These are phyloP conservation scores for Trichoderma aggressivum DNA, from an alignment of 2,329 filamentous ascomycete species.

Conservation along the genomic window DNA sequence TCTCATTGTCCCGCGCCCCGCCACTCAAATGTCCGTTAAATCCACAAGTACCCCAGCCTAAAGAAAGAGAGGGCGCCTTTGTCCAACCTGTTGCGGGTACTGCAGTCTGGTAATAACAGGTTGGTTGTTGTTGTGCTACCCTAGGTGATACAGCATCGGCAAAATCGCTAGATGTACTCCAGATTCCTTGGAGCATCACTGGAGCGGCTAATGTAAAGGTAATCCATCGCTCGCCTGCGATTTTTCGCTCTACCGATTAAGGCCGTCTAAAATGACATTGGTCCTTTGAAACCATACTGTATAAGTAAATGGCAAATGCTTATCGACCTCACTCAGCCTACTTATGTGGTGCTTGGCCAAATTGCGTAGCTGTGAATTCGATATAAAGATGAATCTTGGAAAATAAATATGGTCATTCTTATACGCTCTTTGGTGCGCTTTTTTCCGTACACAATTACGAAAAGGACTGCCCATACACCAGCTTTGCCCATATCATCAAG, in stretches of 20 bases:
- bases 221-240: background rate
- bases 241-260: background rate
- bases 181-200: background rate
- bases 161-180: background rate
- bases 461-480: background rate
- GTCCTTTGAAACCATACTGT: background rate
- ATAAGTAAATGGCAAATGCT: background rate
- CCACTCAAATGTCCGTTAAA: background rate
- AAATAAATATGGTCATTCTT: background rate
- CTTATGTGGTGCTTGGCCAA: background rate
- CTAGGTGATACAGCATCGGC: background rate
- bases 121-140: background rate
- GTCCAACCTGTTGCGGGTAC: background rate
- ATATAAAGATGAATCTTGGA: background rate
- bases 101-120: background rate
- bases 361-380: too few species aligned
- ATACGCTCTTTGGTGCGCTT: background rate
- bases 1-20: background rate
- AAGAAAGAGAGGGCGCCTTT: background rate
- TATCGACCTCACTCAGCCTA: background rate
- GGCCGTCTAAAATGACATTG: background rate
- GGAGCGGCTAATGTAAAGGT: background rate
- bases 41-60: background rate
- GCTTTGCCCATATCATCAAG: background rate
- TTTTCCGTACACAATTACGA: background rate